Evolutionary conservation across 306 rosid species (phyloP), one percentile per base, ranked within the genome.

Genomic region (Trifolium dubium): DNA sequence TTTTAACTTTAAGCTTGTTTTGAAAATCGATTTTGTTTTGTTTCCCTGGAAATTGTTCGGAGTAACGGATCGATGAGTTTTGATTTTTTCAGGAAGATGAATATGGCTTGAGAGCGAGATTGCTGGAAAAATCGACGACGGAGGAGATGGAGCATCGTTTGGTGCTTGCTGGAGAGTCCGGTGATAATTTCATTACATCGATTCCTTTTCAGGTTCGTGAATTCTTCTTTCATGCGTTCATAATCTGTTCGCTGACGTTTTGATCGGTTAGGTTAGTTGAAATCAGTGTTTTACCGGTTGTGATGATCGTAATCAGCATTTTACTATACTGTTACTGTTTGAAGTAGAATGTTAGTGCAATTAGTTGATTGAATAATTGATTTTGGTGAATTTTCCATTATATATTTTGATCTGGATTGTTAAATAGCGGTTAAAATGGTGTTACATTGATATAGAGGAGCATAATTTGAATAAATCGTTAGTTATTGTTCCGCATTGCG

Each of bases 141-240:
- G 82, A 81, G 30, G 78, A 75, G 35, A 67, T 49, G 30, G 80
- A 81, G 73, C 71, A 72, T 29, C 51, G 44, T 37, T 76, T 78
- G 86, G 64, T 87, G 83, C 65, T 74, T 35, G 32, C 83, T 23
- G 99, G 97, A 74, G 85, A 87, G 46, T 83, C 85, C 35, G 99
- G 97, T 13, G 97, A 92, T 46, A 77, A 84, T 75, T 89, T 89
- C 67, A 8, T 94, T 39, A 83, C 93, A n/a, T 77, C 84, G 47
- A 90, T 94, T 83, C 93, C 97, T 39, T 94, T 87, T 69, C 96
- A 94, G 99, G 99, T 93, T 46, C 54, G 72, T 51, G 12, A 69
- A 80, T 82, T 67, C 28, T 39, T 63, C 72, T 13, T 64, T 78
- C 28, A 28, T 13, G 44, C 37, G 4, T 59, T 66, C 49, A 10